phyloP scores from a whole-genome alignment of 257 asterid genomes.

The Echium plantagineum region DNA sequence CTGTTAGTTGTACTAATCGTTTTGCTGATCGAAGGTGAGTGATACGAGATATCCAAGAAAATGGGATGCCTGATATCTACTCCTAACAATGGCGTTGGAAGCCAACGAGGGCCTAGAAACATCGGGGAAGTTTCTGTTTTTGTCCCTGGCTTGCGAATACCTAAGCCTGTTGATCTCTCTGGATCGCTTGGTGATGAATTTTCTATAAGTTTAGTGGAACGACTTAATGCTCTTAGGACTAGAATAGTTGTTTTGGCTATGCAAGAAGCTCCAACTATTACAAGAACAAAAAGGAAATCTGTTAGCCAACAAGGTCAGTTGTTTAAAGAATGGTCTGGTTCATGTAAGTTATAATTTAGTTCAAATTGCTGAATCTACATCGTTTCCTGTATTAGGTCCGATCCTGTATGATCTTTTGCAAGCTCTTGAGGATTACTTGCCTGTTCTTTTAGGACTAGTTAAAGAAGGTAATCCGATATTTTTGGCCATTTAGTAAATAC shows the following conservation, averaged over 20 bases:
- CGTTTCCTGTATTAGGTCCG: constrained; percentile 76
- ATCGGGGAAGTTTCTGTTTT: constrained; percentile 87
- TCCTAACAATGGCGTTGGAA: constrained; percentile 57
- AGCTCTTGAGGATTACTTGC: constrained; percentile 89
- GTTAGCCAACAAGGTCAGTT: constrained; percentile 87
- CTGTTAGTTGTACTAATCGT: neutral
- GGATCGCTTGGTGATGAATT: constrained; percentile 44
- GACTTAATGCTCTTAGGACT: constrained; percentile 86
- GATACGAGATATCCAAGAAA: constrained; percentile 14
- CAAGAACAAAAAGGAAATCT: constrained; percentile 75
- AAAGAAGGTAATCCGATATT: constrained; percentile 68
- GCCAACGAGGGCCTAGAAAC: constrained; percentile 73
- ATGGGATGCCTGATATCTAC: constrained; percentile 91
- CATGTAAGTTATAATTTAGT: constrained; percentile 1
- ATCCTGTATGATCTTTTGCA: constrained; percentile 76
- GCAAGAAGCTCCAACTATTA: constrained; percentile 91
- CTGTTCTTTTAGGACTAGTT: constrained; percentile 84
- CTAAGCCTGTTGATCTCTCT: constrained; percentile 72
- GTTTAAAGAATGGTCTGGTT: neutral
- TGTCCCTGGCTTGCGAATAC: constrained; percentile 91
- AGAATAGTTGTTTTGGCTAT: constrained; percentile 90
- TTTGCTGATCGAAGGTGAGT: constrained; percentile 11
- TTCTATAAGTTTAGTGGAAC: constrained; percentile 58
- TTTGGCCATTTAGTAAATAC: neutral
- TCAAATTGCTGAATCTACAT: constrained; percentile 24